Percentiles rank a stretch among this genome's conserved stretches.
These are phyloP conservation scores for Neopestalotiopsis rosae DNA, from an alignment of 2,329 filamentous ascomycete species.

Conservation along the genomic window DNA sequence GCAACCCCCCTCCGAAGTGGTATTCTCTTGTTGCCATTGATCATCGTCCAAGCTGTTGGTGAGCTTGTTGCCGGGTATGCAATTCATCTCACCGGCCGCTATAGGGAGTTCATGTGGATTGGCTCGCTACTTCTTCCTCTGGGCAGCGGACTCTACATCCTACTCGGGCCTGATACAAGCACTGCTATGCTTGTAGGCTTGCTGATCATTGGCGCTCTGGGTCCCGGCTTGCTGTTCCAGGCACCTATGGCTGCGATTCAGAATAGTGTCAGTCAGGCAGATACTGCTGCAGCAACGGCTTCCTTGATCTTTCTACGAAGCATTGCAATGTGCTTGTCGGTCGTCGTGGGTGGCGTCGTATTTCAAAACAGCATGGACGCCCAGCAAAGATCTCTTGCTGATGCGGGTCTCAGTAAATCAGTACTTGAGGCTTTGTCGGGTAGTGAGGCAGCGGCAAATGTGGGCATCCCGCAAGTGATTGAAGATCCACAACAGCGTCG, in stretches of 20 bases:
- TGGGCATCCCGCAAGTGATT: constrained; percentile 46
- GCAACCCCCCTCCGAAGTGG: constrained; percentile 38
- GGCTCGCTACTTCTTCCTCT: constrained; percentile 40
- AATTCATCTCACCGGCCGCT: constrained; percentile 36
- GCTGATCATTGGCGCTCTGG: constrained; percentile 46
- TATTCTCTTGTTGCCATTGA: constrained; percentile 41
- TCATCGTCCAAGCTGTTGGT: constrained; percentile 38
- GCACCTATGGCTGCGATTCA: constrained; percentile 47
- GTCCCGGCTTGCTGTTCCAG: constrained; percentile 42
- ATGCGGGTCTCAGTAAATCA: constrained; percentile 27
- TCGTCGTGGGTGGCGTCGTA: constrained; percentile 55
- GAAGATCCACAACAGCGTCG: constrained; percentile 40
- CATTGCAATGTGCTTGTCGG: constrained; percentile 51
- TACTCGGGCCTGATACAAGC: constrained; percentile 31
- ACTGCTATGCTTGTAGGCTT: constrained; percentile 45
- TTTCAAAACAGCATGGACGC: constrained; percentile 40
- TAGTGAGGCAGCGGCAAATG: constrained; percentile 50
- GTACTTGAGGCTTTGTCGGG: constrained; percentile 43
- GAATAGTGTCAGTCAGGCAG: constrained; percentile 52
- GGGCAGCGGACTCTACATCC: constrained; percentile 39
- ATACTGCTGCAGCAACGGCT: constrained; percentile 56
- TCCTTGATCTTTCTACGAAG: constrained; percentile 56
- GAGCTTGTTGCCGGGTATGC: constrained; percentile 35
- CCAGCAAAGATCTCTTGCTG: constrained; percentile 24
- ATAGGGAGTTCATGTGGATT: constrained; percentile 43